Evolutionary conservation across 78 protist genomes (phyloP).

Genomic region (Chrysochromulina parva): DNA sequence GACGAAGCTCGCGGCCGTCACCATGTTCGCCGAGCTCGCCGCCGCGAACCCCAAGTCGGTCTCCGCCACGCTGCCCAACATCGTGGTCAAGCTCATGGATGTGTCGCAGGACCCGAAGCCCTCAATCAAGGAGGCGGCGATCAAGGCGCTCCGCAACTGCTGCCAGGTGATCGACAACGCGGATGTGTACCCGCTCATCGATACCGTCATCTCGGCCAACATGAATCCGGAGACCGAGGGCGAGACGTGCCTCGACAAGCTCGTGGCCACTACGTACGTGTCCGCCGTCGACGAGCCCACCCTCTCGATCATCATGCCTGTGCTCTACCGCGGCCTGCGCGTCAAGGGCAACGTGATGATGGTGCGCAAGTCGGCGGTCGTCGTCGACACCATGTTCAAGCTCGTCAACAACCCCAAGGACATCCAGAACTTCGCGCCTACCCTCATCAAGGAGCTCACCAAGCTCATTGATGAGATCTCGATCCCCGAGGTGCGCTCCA

Average conservation of each 20-base stretch:
- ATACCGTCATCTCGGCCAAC: constrained; percentile 23
- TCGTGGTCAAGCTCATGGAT: constrained; percentile 1
- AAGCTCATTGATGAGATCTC: constrained; percentile 49
- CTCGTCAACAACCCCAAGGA: constrained; percentile 55
- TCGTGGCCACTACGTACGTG: constrained; percentile 64
- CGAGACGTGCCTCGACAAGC: constrained; percentile 62
- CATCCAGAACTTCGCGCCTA: constrained; percentile 39
- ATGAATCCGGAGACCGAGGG: constrained; percentile 52
- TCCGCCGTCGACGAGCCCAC: constrained; percentile 58
- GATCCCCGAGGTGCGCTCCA: constrained; percentile 68
- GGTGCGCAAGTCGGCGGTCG: constrained; percentile 57
- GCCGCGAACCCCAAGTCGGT: background rate
- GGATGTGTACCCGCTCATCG: background rate
- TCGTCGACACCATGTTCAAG: constrained; percentile 67
- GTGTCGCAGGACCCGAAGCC: constrained; percentile 53
- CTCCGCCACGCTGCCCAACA: background rate
- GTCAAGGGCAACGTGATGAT: constrained; percentile 23
- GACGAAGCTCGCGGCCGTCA: background rate
- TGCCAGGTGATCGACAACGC: background rate
- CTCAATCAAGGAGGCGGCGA: constrained; percentile 49
- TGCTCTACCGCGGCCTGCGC: constrained; percentile 59
- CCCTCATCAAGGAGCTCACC: constrained; percentile 56
- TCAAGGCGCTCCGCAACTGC: background rate
- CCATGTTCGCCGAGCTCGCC: background rate
- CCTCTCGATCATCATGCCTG: constrained; percentile 55